phyloP scores from a whole-genome alignment of 768 basidiomycete species.

The Glaciozyma antarctica region DNA sequence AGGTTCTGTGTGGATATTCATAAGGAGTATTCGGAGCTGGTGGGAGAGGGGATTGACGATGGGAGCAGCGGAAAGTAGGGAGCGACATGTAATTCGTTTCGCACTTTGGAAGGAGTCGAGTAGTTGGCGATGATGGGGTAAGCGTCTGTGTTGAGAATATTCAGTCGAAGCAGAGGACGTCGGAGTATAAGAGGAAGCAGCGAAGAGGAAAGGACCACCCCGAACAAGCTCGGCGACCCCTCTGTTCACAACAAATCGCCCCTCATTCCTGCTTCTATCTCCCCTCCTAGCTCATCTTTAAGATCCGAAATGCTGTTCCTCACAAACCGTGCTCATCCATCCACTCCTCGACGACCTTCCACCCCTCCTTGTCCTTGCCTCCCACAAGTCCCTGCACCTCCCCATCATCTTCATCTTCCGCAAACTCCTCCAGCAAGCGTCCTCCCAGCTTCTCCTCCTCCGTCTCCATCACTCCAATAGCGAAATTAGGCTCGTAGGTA shows the following conservation, averaged over 20 bases:
- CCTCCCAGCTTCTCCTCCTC: constrained; percentile 1
- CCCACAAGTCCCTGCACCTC: background rate
- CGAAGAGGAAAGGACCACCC: too few species aligned
- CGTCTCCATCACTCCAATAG: constrained; percentile 45
- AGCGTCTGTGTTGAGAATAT: too few species aligned
- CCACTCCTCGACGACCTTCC: constrained; percentile 47
- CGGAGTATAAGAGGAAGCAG: too few species aligned
- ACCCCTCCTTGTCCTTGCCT: background rate
- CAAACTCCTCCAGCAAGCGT: constrained; percentile 14
- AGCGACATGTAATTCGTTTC: too few species aligned
- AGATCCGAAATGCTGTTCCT: background rate
- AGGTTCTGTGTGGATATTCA: constrained; percentile 22
- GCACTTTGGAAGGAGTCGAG: too few species aligned
- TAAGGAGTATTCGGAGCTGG: constrained; percentile 24
- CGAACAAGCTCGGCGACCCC: too few species aligned
- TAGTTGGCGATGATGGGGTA: too few species aligned
- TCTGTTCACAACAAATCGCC: too few species aligned
- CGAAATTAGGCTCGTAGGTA: constrained; percentile 55
- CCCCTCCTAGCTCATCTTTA: too few species aligned
- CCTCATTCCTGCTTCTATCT: too few species aligned
- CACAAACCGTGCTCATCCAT: constrained; percentile 51
- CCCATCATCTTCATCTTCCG: constrained; percentile 3
- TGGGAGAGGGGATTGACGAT: background rate
- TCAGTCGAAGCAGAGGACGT: too few species aligned
- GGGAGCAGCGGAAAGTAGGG: background rate